Conservation (phyloP, 345 rosid genomes). For the Xanthoceras sorbifolium region DNA sequence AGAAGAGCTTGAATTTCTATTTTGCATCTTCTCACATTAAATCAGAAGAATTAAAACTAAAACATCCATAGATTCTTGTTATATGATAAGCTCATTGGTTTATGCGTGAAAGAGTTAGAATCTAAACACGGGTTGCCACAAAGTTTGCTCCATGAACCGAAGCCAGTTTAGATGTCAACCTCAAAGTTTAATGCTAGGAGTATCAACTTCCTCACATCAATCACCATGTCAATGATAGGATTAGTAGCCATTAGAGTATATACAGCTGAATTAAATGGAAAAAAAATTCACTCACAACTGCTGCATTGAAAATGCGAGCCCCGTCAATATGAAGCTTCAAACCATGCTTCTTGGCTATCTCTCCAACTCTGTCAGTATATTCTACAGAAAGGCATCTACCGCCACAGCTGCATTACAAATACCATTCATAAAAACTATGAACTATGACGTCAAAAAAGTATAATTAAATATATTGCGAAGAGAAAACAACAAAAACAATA, state of each 20-base stretch:
- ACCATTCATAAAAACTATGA: slow-evolving; percentile 10
- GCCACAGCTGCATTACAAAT: slow-evolving; percentile 58
- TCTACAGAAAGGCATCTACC: slow-evolving; percentile 80
- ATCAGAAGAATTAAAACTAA: neutral
- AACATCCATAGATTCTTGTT: neutral
- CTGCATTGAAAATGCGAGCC: slow-evolving; percentile 93
- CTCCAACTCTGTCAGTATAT: slow-evolving; percentile 72
- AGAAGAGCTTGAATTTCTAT: neutral
- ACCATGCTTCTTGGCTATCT: slow-evolving; percentile 75
- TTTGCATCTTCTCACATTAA: neutral
- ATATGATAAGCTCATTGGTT: no score
- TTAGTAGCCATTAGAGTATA: neutral
- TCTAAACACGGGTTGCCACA: no score
- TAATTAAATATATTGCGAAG: neutral
- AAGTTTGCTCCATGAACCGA: no score
- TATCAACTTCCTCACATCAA: neutral
- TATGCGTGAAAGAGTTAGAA: no score
- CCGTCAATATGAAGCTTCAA: slow-evolving; percentile 96
- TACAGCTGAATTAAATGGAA: neutral
- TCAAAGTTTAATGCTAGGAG: neutral
- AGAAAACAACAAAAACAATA: neutral
- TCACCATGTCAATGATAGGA: neutral
- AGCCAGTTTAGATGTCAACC: no score
- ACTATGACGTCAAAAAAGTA: neutral
- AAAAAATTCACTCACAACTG: slow-evolving; percentile 59